A percentile compares a stretch with the other conserved stretches of the same genome.
These are phyloP conservation scores for Fusarium aywerte DNA, from an alignment of 2,329 filamentous ascomycete genomes.

Conservation along the genomic window DNA sequence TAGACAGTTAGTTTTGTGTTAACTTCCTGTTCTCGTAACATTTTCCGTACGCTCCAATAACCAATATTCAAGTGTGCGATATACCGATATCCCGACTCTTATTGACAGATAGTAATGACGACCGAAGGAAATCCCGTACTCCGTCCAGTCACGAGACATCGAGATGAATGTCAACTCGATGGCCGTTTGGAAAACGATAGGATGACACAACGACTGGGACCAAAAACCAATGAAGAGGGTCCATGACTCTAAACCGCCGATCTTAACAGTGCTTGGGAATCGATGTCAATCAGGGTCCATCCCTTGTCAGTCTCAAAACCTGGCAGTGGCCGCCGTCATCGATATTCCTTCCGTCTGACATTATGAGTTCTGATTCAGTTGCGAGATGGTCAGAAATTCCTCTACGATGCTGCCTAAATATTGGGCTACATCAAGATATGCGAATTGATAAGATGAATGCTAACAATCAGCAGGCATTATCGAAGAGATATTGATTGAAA, in stretches of 20 bases:
- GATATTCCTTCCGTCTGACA: conserved; percentile 7
- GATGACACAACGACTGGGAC: conserved; percentile 7
- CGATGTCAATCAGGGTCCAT: conserved; percentile 35
- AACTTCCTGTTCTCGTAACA: not conserved
- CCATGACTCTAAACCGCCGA: conserved; percentile 13
- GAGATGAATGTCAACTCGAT: conserved; percentile 3
- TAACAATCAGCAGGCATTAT: not conserved
- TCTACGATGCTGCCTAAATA: not conserved
- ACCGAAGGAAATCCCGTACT: no score
- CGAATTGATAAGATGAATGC: not conserved
- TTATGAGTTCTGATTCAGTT: not conserved
- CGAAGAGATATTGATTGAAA: not conserved
- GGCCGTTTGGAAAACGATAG: not conserved
- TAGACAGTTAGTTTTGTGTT: not conserved
- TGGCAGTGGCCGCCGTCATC: conserved; percentile 23
- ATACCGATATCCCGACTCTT: not conserved
- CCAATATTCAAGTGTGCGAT: not conserved
- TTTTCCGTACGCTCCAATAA: not conserved
- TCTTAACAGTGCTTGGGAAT: conserved; percentile 4
- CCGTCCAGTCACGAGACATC: not conserved
- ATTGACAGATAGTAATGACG: not conserved
- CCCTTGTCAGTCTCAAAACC: not conserved
- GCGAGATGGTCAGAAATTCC: not conserved
- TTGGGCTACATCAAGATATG: not conserved
- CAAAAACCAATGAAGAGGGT: conserved; percentile 2